Conservation (phyloP, 495 filamentous ascomycete species). For the Symbiotaphrina buchneri region DNA sequence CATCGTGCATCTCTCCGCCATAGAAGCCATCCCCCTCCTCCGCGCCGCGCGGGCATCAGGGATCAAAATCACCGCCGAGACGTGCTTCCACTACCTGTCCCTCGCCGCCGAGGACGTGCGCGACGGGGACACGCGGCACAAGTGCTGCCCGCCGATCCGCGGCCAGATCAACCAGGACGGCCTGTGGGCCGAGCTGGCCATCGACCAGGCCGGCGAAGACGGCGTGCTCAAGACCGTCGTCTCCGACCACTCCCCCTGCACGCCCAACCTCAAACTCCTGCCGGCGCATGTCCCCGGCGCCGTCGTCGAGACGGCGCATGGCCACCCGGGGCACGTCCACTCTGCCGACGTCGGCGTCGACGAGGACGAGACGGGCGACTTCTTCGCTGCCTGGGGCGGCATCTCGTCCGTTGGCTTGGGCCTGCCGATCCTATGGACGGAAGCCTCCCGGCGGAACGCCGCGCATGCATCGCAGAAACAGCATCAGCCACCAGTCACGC, state of each 20-base stretch:
- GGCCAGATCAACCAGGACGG: conserved; percentile 62
- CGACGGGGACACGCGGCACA: conserved; percentile 84
- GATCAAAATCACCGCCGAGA: conserved; percentile 85
- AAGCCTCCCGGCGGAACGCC: conserved; percentile 36
- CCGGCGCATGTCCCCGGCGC: conserved; percentile 31
- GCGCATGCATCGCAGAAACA: no score
- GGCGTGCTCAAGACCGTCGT: conserved; percentile 84
- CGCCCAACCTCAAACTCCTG: conserved; percentile 78
- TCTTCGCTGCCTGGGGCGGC: conserved; percentile 91
- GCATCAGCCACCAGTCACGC: conserved; percentile 17
- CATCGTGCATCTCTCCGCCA: conserved; percentile 86
- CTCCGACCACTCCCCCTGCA: conserved; percentile 94
- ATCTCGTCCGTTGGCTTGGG: conserved; percentile 88
- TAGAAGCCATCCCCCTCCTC: conserved; percentile 80
- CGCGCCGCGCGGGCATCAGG: conserved; percentile 55
- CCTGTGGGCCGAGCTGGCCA: conserved; percentile 58
- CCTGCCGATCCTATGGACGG: conserved; percentile 76
- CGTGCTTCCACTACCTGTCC: conserved; percentile 95
- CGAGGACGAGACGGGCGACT: conserved; percentile 64
- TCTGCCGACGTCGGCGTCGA: conserved; percentile 21
- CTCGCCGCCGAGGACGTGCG: conserved; percentile 69
- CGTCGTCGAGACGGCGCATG: no score
- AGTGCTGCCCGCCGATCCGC: conserved; percentile 94
- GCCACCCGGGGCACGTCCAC: conserved; percentile 7
- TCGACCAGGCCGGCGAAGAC: conserved; percentile 25